A percentile compares a stretch with the other conserved stretches of the same genome.
Conservation (phyloP, 192 early-diverging fungal genomes). For the Obelidium mucronatum region DNA sequence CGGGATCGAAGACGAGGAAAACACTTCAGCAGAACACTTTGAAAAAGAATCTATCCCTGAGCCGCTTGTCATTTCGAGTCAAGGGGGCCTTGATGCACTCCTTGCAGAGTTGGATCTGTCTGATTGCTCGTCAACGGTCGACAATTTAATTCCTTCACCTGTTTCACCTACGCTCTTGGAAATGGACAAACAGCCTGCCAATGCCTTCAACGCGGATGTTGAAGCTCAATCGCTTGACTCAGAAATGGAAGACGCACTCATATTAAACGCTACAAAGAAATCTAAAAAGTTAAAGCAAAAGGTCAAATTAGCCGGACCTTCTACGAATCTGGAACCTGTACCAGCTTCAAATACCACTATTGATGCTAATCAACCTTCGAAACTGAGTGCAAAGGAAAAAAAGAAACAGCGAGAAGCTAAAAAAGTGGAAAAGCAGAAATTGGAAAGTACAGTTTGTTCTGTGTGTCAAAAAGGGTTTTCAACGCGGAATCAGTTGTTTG, state of each 20-base stretch:
- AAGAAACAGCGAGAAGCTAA: constrained; percentile 32
- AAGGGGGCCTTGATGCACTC: not conserved
- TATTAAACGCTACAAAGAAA: not conserved
- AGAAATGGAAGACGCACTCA: constrained; percentile 15
- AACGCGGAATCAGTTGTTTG: constrained; percentile 85
- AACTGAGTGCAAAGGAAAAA: constrained; percentile 42
- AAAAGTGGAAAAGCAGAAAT: constrained; percentile 25
- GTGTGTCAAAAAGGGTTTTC: constrained; percentile 78
- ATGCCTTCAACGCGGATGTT: not conserved
- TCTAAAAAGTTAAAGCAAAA: not conserved
- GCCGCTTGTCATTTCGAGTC: not conserved
- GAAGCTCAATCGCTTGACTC: not conserved
- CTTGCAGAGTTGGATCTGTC: not conserved
- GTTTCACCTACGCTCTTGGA: too few relatives aligned
- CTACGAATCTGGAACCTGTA: not conserved
- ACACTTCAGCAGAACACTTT: not conserved
- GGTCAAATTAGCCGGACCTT: not conserved
- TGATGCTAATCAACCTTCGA: not conserved
- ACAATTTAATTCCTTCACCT: too few relatives aligned
- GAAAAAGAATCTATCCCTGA: not conserved
- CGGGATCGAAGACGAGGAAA: not conserved
- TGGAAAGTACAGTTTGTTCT: constrained; percentile 69
- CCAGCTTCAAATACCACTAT: not conserved
- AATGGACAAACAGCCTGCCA: not conserved
- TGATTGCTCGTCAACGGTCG: too few relatives aligned